Evolutionary conservation across 768 basidiomycete genomes (phyloP), one percentile per base, ranked within the genome.

Genomic region (Sarcomyxa edulis): DNA sequence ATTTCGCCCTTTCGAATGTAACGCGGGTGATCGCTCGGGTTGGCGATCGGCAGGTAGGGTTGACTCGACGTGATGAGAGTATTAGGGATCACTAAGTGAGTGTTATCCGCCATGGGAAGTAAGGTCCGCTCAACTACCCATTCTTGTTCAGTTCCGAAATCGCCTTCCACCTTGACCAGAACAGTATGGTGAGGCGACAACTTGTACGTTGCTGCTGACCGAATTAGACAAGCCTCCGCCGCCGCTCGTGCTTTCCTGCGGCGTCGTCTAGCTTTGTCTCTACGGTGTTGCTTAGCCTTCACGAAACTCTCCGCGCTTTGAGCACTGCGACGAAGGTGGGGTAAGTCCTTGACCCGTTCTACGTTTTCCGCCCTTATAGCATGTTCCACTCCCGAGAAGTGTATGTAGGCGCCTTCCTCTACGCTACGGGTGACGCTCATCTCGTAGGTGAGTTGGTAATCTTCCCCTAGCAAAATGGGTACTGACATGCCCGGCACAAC

Each of bases 401-500:
- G 9, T 0, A 9, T 14, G 2, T 38, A 28, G 6, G 22, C 20
- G 2, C 46, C 41, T 2, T 42, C 14, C 1, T 7, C 2, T 3
- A 56, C 20, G 2, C 22, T 39, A 0, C 53, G 41, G 0, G 20
- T 24, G 4, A 56, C 45, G 3, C 35, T 41, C 3, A 59, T 12
- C 21, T 53, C 54, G 39, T 58, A 57, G 1, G 30, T 27, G n/a
- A n/a, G n/a, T n/a, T n/a, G n/a, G n/a, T n/a, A n/a, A n/a, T n/a
- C n/a, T n/a, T n/a, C n/a, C n/a, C n/a, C n/a, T n/a, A 60, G 44
- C 1, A 60, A 44, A 0, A 60, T n/a, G 6, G 58, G 55, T 0
- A 55, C 55, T 0, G 40, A 37, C 58, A 60, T 60, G 3, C 42
- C 42, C 4, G 44, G 39, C 0, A 57, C 52, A 1, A 58, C 56